These are phyloP conservation scores for Cyclotella cryptica DNA, from an alignment of 108 stramenopile genomes.

Conservation along the genomic window DNA sequence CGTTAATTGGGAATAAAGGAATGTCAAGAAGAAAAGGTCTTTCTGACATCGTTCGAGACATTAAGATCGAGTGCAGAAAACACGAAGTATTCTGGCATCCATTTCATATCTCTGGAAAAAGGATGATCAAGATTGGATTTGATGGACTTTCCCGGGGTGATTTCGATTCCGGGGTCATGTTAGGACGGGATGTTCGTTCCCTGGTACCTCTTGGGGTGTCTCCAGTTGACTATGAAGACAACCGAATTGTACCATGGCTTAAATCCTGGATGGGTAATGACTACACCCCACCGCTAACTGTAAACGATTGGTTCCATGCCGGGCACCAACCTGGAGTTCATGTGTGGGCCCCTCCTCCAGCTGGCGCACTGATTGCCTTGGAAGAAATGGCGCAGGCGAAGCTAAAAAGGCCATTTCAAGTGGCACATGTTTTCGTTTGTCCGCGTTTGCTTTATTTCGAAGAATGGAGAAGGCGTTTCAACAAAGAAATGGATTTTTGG, in stretches of 20 bases:
- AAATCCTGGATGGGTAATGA: slow-evolving; percentile 8
- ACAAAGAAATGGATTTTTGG: slow-evolving; percentile 18
- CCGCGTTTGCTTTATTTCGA: slow-evolving; percentile 8
- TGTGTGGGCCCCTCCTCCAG: slow-evolving; percentile 25
- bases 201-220: background rate
- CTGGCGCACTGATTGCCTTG: slow-evolving; percentile 17
- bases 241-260: background rate
- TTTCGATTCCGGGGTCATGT: slow-evolving; percentile 22
- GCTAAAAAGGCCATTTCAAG: slow-evolving; percentile 8
- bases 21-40: background rate
- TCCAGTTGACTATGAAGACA: background rate
- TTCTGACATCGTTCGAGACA: slow-evolving; percentile 3
- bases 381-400: slow-evolving; percentile 2
- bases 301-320: background rate
- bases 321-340: slow-evolving; percentile 21
- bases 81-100: slow-evolving; percentile 11
- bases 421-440: slow-evolving; percentile 13
- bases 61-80: slow-evolving; percentile 15
- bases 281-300: background rate
- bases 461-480: slow-evolving; percentile 17
- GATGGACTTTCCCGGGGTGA: slow-evolving; percentile 35
- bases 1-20: background rate
- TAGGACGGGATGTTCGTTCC: background rate
- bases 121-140: slow-evolving; percentile 33
- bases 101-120: slow-evolving; percentile 33